Base-by-base conservation (phyloP, 345 rosid species). In the Eucalyptus pauciflora region DNA sequence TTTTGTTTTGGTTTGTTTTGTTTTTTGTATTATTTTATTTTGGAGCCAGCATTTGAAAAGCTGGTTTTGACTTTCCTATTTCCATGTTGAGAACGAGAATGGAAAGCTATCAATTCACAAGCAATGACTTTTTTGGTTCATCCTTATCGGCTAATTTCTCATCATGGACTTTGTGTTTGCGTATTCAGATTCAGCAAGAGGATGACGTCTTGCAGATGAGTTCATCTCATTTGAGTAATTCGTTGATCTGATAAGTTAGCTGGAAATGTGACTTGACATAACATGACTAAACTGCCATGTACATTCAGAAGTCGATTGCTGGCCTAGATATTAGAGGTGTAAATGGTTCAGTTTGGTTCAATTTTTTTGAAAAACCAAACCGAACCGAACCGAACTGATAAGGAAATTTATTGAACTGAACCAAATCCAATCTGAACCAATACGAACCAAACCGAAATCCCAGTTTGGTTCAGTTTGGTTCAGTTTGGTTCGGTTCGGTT, bases 141-240 rank as follows among this genome's bases (percentile, higher is more conserved):
- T 56, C 62, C 62, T 56, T 56, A 56, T 56, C 62, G 13, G 62
- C 29, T 10, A 1, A 22, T 56, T 24, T 24, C 11, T 56, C 62
- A 9, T 56, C 62, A 22, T 56, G 62, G 1, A 56, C 29, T 24
- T 56, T 56, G 62, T 56, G 29, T 9, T 56, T 56, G 13, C 62
- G 62, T 56, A 24, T 56, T 56, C 58, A 52, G 58, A 52, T 52
- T 52, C 62, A 9, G 29, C 62, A 56, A 24, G 62, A 10, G 29
- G 62, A 56, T 56, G 58, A 52, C 58, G 58, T 52, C 58, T 52
- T 52, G 62, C 62, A 56, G 29, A 56, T 56, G 62, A 24, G 62
- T 1, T 56, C 29, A 56, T 56, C 62, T 56, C 71, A 93, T 91
- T 83, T 95, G 95, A 46, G 62, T 76, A n/a, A 64, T 15, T 64